Conservation (phyloP, 192 early-diverging fungal genomes). For the Pilobolus umbonatus region DNA sequence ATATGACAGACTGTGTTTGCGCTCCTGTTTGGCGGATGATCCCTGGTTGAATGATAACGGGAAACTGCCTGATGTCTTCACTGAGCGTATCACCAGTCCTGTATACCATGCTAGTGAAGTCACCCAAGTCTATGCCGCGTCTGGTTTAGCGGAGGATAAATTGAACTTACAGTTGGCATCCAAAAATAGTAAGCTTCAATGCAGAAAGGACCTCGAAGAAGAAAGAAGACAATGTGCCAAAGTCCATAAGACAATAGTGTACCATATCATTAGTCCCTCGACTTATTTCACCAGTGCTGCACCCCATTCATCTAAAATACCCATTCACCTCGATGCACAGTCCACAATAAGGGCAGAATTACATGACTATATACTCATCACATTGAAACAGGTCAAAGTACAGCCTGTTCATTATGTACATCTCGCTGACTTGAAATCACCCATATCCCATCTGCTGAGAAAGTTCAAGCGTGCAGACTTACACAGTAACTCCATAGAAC, state of each 20-base stretch:
- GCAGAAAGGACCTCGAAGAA: conserved; percentile 20
- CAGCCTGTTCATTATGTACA: conserved; percentile 7
- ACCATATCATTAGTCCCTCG: conserved; percentile 21
- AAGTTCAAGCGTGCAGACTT: conserved; percentile 12
- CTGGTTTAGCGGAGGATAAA: not conserved
- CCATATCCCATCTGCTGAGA: conserved; percentile 15
- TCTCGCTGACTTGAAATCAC: conserved; percentile 10
- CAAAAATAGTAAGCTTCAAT: conserved; percentile 5
- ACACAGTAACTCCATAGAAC: not conserved
- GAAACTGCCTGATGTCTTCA: conserved; percentile 13
- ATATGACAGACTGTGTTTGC: conserved; percentile 27
- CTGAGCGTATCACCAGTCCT: not conserved
- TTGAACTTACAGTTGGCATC: not conserved
- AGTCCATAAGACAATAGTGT: conserved; percentile 24
- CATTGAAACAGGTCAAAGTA: conserved; percentile 12
- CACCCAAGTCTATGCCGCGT: conserved; percentile 5
- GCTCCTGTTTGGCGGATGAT: conserved; percentile 33
- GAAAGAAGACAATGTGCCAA: conserved; percentile 14
- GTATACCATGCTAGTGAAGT: not conserved
- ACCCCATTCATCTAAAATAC: conserved; percentile 9
- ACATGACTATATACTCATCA: conserved; percentile 15
- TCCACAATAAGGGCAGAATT: conserved; percentile 20
- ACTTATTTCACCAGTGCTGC: conserved; percentile 24
- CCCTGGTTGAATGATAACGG: conserved; percentile 36
- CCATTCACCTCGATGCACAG: conserved; percentile 11